Evolutionary conservation across 805 yeast genomes (phyloP), one percentile per base, ranked within the genome.

Genomic region (Ogataea pini): DNA sequence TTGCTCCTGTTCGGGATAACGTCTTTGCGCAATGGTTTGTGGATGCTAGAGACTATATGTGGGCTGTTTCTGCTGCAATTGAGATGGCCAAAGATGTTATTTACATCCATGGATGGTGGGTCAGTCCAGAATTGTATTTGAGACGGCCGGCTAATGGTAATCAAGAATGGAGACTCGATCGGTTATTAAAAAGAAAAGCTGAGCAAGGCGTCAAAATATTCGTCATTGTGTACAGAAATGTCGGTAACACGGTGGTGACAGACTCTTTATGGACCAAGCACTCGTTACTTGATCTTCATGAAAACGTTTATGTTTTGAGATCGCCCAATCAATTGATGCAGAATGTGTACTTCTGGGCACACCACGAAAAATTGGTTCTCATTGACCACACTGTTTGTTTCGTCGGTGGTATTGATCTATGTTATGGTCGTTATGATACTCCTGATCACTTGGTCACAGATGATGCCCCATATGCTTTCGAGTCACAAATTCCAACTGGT

Each of bases 41-140:
- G 3, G 99, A 94, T 68, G 71, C 65, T 19, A 76, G 99, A 60
- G 99, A 94, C 67, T 88, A 94, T 65, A 86, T 89, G 72, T 94
- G 98, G 97, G 95, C 97, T 1, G 83, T 90, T 2, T 86, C 96
- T 25, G 83, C 90, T 9, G 99, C 98, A 0, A 72, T 94, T 46
- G 89, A 86, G 56, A 85, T 88, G 87, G 98, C 99, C 0, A 83
- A 83, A 56, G 98, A 94, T 72, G 92, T 86, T 1, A 85, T 94
- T 28, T 94, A 84, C 64, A 89, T 94, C 42, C 97, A 94, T 62
- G 99, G 92, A 61, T 94, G 99, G 99, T 94, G 99, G 99, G 73
- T 94, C 20, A 80, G 92, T 4, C 99, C 99, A 0, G 99, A 94
- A 65, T 64, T 94, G 3, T 95, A 94, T 60, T 72, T 94, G 70